Evolutionary conservation across 2,329 filamentous ascomycete species (phyloP).

Genomic region (Colletotrichum melonis): DNA sequence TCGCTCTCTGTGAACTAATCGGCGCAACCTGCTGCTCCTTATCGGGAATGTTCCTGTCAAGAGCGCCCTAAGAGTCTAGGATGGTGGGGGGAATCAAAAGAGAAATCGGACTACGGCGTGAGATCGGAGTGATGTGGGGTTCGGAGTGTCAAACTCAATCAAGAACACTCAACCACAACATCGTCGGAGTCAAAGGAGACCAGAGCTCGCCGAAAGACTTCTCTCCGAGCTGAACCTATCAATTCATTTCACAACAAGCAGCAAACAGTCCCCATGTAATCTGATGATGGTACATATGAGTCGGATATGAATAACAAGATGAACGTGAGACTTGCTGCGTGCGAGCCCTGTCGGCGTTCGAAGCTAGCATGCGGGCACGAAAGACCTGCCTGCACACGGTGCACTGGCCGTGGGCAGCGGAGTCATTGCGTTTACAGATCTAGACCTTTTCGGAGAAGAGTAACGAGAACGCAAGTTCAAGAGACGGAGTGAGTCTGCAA

Average conservation of each 20-base stretch:
- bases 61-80: not conserved
- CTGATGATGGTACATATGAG: not conserved
- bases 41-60: not conserved
- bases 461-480: not conserved
- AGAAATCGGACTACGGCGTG: not conserved
- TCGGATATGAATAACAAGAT: not conserved
- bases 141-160: too few relatives aligned
- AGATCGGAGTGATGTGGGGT: not conserved
- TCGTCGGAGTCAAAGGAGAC: not conserved
- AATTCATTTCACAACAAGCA: not conserved
- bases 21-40: not conserved
- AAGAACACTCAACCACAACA: too few relatives aligned
- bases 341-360: not conserved
- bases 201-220: not conserved
- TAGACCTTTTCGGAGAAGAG: conserved; percentile 28
- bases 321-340: not conserved
- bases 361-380: conserved; percentile 41
- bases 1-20: conserved; percentile 38
- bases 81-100: not conserved
- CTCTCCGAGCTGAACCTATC: not conserved
- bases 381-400: conserved; percentile 42
- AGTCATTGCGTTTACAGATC: conserved; percentile 36
- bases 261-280: not conserved
- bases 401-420: conserved; percentile 31
- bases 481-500: not conserved